Base-by-base conservation (phyloP, 768 basidiomycete species). In the Russula lepida region DNA sequence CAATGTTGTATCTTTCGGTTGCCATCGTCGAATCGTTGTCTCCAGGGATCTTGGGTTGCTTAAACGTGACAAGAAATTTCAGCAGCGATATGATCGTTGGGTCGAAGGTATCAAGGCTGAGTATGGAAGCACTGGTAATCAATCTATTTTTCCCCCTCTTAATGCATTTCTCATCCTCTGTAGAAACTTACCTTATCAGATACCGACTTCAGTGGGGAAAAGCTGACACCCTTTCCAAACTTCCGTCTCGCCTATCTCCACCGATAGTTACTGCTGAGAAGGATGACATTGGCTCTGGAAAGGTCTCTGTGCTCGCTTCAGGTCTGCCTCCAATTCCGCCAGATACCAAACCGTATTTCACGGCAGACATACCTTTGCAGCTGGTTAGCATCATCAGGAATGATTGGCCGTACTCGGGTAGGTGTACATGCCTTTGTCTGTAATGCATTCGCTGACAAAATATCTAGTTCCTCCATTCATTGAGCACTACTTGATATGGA, bases 321-420 rank as follows among this genome's bases (percentile, higher is more conserved):
- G n/a, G 44, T 50, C 65, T 74, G 9, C 73, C 74, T 19, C 66
- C 72, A 11, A 68, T 78, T 17, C 75, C 72, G 28, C 58, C 66
- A 6, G 68, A 74, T 56, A 70, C 73, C 3, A 83, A 82, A 7
- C 72, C 76, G 13, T 88, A 88, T 71, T 92, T 93, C 71, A 83
- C 77, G 33, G 80, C 79, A 13, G 76, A 85, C 64, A 84, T 83
- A 9, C 81, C 86, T 0, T 66, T 76, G 13, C 74, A 82, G 37
- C 74, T 82, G 55, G 74, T 89, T 64, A 86, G 84, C 67, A 83
- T 92, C 63, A 86, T 86, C 49, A 84, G 77, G 67, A 91, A 92
- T 68, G 89, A 92, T 69, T 94, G 91, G 91, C 91, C 91, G 0
- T 94, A 94, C 71, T 91, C 88, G 7, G 83, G 88, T 86, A 67